Evolutionary conservation across 768 basidiomycete species (phyloP).

Genomic region (Hypholoma fasciculare): DNA sequence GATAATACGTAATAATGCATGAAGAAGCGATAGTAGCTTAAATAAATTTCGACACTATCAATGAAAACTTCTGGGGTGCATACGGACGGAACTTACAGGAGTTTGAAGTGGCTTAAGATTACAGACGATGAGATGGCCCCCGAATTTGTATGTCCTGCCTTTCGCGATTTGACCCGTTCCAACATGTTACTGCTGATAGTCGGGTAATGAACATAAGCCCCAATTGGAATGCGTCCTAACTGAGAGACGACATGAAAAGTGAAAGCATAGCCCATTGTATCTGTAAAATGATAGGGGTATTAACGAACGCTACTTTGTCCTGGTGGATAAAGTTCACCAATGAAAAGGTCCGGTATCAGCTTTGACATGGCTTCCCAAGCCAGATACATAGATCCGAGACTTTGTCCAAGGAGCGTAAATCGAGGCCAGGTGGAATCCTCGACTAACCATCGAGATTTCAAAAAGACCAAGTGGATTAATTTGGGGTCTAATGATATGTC

Average conservation of each 20-base stretch:
- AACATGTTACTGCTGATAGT: slow-evolving; percentile 97
- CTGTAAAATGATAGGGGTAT: slow-evolving; percentile 37
- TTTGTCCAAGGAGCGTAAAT: slow-evolving; percentile 94
- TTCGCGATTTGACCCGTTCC: slow-evolving; percentile 64
- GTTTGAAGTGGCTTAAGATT: slow-evolving; percentile 59
- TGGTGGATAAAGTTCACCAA: slow-evolving; percentile 53
- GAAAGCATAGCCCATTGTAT: slow-evolving; percentile 98
- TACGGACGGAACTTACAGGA: slow-evolving; percentile 43
- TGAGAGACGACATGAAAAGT: slow-evolving; percentile 78
- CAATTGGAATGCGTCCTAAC: slow-evolving; percentile 69
- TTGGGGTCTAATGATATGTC: slow-evolving; percentile 68
- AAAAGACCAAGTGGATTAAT: slow-evolving; percentile 79
- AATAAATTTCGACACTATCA: not conserved
- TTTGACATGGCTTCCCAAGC: slow-evolving; percentile 80
- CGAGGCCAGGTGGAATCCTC: slow-evolving; percentile 82
- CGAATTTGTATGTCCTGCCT: slow-evolving; percentile 63
- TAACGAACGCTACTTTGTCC: not conserved
- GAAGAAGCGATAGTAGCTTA: slow-evolving; percentile 88
- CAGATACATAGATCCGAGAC: slow-evolving; percentile 81
- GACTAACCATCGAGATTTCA: slow-evolving; percentile 67
- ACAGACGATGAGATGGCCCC: slow-evolving; percentile 53
- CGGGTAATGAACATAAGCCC: slow-evolving; percentile 95
- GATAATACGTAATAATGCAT: slow-evolving; percentile 81
- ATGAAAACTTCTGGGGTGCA: not conserved
- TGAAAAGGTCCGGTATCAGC: slow-evolving; percentile 86